These are phyloP conservation scores for Kalaharituber pfeilii DNA, from an alignment of 2,329 filamentous ascomycete genomes.

Conservation along the genomic window DNA sequence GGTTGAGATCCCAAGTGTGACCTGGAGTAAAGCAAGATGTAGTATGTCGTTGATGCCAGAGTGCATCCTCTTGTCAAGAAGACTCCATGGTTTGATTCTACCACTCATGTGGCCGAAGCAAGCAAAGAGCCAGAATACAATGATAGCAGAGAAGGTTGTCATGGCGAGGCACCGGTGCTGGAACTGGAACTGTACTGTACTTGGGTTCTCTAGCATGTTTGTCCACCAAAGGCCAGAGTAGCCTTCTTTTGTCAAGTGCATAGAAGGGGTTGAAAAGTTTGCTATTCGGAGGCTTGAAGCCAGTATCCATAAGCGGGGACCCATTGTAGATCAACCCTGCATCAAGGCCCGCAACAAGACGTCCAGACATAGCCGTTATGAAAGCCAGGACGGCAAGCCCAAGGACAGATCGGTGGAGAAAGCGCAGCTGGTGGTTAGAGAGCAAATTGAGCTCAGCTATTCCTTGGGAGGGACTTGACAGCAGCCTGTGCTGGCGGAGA, in stretches of 20 bases:
- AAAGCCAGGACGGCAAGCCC: conserved; percentile 49
- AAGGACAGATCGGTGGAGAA: conserved; percentile 54
- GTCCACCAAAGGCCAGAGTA: conserved; percentile 78
- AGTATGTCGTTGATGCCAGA: conserved; percentile 63
- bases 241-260: conserved; percentile 11
- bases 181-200: conserved; percentile 81
- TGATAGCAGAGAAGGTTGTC: conserved; percentile 66
- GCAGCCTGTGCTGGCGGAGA: conserved; percentile 55
- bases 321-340: conserved; percentile 98
- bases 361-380: conserved; percentile 68
- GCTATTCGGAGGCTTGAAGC: conserved; percentile 56
- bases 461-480: conserved; percentile 48
- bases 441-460: conserved; percentile 43
- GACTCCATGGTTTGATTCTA: conserved; percentile 40
- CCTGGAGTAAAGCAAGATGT: conserved; percentile 67
- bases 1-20: conserved; percentile 71
- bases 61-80: conserved; percentile 39
- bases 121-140: conserved; percentile 65
- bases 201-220: conserved; percentile 94
- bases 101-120: conserved; percentile 43
- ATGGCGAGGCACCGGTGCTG: conserved; percentile 87
- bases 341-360: conserved; percentile 78
- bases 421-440: conserved; percentile 46
- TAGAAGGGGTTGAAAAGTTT: conserved; percentile 21
- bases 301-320: conserved; percentile 85